These are phyloP conservation scores for Coelastrella sp. DNA, from an alignment of 139 green algal species.

Conservation along the genomic window DNA sequence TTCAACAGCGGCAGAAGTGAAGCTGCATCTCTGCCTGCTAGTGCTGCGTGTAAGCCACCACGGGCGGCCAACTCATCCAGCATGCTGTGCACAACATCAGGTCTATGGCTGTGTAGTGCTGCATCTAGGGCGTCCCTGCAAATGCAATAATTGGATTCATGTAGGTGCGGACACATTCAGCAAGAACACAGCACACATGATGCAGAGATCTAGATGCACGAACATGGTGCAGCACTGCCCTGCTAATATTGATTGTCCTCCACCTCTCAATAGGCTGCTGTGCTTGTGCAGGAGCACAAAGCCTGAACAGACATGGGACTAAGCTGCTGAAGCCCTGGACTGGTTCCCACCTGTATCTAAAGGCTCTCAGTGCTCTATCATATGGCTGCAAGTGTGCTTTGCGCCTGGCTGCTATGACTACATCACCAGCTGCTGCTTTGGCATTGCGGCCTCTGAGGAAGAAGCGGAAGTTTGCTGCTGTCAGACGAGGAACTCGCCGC, in stretches of 20 bases:
- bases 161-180: too few species aligned
- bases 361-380: slow-evolving; percentile 80
- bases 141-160: background rate
- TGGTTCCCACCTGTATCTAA: slow-evolving; percentile 59
- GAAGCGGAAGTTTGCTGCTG: slow-evolving; percentile 83
- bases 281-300: background rate
- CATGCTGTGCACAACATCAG: slow-evolving; percentile 84
- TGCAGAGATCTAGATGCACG: background rate
- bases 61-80: slow-evolving; percentile 85
- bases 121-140: slow-evolving; percentile 85
- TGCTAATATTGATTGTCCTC: background rate
- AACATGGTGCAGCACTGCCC: background rate
- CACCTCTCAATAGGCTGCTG: background rate
- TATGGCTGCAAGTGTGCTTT: slow-evolving; percentile 71
- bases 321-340: too few species aligned
- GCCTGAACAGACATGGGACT: background rate
- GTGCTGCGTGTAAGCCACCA: slow-evolving; percentile 70
- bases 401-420: slow-evolving; percentile 64
- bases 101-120: slow-evolving; percentile 67
- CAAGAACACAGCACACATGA: too few species aligned
- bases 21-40: slow-evolving; percentile 68
- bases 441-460: slow-evolving; percentile 83
- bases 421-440: slow-evolving; percentile 68
- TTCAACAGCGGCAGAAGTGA: slow-evolving; percentile 75
- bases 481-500: slow-evolving; percentile 59